Conservation (phyloP, 2,329 filamentous ascomycete genomes). For the Parasarocladium wereldwijsianum region DNA sequence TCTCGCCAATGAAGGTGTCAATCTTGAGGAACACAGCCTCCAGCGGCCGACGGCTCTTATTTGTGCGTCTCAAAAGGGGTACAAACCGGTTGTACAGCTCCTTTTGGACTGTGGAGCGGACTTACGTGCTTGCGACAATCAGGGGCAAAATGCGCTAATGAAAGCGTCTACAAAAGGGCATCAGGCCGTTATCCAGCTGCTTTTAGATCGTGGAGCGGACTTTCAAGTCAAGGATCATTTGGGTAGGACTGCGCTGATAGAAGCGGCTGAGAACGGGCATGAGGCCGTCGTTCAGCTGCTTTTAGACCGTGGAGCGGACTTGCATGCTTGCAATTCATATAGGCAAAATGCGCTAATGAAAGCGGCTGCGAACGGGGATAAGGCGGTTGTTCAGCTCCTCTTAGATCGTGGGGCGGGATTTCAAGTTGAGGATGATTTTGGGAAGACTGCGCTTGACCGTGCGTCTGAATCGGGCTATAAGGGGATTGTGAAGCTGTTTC, state of each 20-base stretch:
- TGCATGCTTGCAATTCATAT: neutral
- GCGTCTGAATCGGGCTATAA: no score
- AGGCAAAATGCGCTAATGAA: neutral
- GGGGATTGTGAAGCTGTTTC: no score
- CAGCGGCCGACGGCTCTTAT: no score
- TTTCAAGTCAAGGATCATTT: neutral
- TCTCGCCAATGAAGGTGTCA: no score
- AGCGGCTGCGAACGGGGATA: neutral
- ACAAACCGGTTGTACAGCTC: no score
- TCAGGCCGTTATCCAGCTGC: neutral
- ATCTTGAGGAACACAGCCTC: no score
- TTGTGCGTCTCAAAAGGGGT: no score
- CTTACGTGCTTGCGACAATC: neutral
- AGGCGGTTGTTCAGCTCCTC: conserved; percentile 1
- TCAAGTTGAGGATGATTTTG: neutral
- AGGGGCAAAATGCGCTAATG: neutral
- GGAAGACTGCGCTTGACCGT: no score
- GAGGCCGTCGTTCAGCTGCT: conserved; percentile 2
- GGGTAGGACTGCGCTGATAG: neutral
- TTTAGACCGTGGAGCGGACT: conserved; percentile 1
- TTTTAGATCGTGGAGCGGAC: neutral
- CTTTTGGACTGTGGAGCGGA: neutral
- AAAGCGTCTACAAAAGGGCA: neutral
- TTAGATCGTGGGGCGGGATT: neutral
- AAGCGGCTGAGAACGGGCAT: neutral